Base-by-base conservation (phyloP, 139 green algal genomes). In the Closterium sp. region DNA sequence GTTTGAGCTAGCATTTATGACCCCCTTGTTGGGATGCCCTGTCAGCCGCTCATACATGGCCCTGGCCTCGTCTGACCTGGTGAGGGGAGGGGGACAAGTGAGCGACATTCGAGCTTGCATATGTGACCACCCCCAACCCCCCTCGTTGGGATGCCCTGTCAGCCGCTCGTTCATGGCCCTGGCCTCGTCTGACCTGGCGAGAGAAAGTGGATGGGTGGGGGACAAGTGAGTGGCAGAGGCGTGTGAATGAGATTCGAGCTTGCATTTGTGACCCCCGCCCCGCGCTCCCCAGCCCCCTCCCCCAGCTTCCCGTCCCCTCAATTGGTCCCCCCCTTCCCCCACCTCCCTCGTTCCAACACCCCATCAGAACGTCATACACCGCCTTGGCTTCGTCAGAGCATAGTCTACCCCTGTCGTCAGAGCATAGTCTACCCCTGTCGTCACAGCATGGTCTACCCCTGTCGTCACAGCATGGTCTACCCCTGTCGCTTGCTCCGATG, bases 161-260 rank as follows among this genome's bases (percentile, higher is more conserved):
- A 91, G 88, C 25, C 66, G 89, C 25, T 91, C 88, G 6, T 91
- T 88, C 43, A 25, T 69, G 9, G 36, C 55, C 34, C 6, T 33
- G 32, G 89, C 89, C 34, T 88, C 66, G 23, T 66, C 76, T 0
- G 64, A 88, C 28, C 89, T 91, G 87, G 23, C 6, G 4, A 6
- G 36, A 6, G 36, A 6, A 6, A 55, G 36, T 66, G 0, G 43
- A 16, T 10, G 9, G 43, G 43, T 4, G 43, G 43, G 9, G 43
- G 43, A 10, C 3, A 1, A 9, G 38, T 9, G 4, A 66, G 38
- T 9, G 0, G 4, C 4, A 9, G 2, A 9, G 38, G 38, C 19
- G 38, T 5, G 3, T 12, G 4, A 9, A 10, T 9, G 38, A 12
- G 38, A n/a, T n/a, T n/a, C n/a, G n/a, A n/a, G n/a, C n/a, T n/a